Percentiles rank a stretch among this genome's conserved stretches.
phyloP scores from a whole-genome alignment of 352 stramenopile genomes.

The Pythium grandisporangium region DNA sequence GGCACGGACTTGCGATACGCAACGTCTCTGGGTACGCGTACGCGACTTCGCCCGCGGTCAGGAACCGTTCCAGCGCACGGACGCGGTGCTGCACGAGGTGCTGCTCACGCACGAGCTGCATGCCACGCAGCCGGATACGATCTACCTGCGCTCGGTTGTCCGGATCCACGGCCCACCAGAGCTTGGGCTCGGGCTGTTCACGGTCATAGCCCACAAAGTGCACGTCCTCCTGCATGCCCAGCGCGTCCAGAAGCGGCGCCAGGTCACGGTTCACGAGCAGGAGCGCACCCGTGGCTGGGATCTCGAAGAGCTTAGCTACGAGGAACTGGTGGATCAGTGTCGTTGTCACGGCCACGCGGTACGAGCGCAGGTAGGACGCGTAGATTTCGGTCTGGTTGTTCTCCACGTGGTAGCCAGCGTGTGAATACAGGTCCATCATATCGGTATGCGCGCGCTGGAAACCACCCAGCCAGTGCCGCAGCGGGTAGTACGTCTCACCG shows the following conservation, averaged over 20 bases:
- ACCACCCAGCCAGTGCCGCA: conserved; percentile 55
- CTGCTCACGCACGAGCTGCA: conserved; percentile 39
- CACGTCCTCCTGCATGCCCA: conserved; percentile 44
- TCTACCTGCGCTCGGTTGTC: conserved; percentile 46
- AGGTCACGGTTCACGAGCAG: conserved; percentile 61
- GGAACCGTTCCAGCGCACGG: conserved; percentile 44
- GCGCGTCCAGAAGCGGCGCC: conserved; percentile 28
- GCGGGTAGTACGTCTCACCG: conserved; percentile 44
- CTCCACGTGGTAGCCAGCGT: conserved; percentile 41
- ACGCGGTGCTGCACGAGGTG: conserved; percentile 58
- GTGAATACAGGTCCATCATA: conserved; percentile 58
- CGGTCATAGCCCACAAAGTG: conserved; percentile 64
- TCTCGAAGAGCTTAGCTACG: conserved; percentile 76
- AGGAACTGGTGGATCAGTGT: conserved; percentile 73
- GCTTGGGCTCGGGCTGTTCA: conserved; percentile 25
- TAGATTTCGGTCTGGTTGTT: conserved; percentile 60
- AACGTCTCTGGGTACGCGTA: conserved; percentile 36
- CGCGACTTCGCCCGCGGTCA: conserved; percentile 29
- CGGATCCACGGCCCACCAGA: conserved; percentile 43
- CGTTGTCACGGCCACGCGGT: conserved; percentile 62
- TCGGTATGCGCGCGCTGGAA: conserved; percentile 33
- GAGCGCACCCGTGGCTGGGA: conserved; percentile 56
- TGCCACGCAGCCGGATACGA: conserved; percentile 40
- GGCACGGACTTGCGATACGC: conserved; percentile 35
- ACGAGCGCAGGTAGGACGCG: conserved; percentile 59